A percentile compares a stretch with the other conserved stretches of the same genome.
These are phyloP conservation scores for Oryza meyeriana DNA, from an alignment of 176 grass and related monocot species.

Conservation along the genomic window DNA sequence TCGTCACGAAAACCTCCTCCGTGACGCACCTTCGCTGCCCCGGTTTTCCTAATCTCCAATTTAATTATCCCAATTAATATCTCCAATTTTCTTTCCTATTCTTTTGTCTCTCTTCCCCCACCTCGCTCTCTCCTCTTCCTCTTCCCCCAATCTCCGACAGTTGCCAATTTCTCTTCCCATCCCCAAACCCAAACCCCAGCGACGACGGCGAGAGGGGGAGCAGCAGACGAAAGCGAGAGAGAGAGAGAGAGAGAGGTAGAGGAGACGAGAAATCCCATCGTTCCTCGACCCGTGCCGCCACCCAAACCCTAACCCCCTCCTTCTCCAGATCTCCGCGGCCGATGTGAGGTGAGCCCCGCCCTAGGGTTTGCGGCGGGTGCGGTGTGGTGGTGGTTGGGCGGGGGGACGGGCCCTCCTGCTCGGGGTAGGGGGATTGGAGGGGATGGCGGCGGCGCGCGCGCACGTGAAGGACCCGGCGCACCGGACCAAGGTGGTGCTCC, in stretches of 20 bases:
- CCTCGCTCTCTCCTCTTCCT: background rate
- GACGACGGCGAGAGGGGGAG: constrained; percentile 11
- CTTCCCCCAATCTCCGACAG: constrained; percentile 40
- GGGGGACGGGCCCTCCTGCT: background rate
- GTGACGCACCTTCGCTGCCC: background rate
- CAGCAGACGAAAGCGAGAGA: constrained; percentile 31
- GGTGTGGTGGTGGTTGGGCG: background rate
- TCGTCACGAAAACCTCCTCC: background rate
- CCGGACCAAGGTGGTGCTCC: constrained; percentile 89
- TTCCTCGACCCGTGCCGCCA: background rate
- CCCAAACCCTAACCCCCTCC: constrained; percentile 47
- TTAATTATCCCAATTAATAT: background rate
- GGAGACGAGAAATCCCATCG: background rate
- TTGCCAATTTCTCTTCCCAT: constrained; percentile 27
- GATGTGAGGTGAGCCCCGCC: constrained; percentile 37
- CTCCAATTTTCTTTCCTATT: background rate
- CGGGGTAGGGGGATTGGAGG: background rate
- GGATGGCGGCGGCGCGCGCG: constrained; percentile 32
- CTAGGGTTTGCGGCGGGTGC: constrained; percentile 46
- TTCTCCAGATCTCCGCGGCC: constrained; percentile 39
- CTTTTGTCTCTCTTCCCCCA: background rate
- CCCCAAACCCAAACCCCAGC: constrained; percentile 36
- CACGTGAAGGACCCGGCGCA: constrained; percentile 77
- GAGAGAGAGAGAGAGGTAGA: constrained; percentile 19
- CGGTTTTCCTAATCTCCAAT: background rate